These are phyloP conservation scores for Gymnopilus junonius DNA, from an alignment of 768 basidiomycete species.

Conservation along the genomic window DNA sequence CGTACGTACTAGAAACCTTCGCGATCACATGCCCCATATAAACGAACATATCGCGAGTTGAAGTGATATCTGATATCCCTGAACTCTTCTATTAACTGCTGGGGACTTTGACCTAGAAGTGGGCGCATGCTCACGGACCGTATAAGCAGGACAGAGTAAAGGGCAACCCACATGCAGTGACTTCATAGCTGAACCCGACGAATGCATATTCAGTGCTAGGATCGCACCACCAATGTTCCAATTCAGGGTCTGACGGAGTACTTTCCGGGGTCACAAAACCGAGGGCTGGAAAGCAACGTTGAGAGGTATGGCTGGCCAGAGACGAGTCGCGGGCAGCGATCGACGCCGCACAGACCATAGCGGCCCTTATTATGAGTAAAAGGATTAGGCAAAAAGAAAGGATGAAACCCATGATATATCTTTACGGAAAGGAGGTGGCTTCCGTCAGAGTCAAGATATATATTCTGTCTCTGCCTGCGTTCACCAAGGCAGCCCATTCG, in stretches of 20 bases:
- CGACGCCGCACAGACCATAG: not conserved
- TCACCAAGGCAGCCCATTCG: not conserved
- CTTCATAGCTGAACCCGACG: slow-evolving; percentile 78
- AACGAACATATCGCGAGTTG: slow-evolving; percentile 66
- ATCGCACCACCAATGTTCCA: slow-evolving; percentile 69
- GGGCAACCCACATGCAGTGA: slow-evolving; percentile 57
- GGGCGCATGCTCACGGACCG: not conserved
- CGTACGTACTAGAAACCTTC: slow-evolving; percentile 48
- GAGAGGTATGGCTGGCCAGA: slow-evolving; percentile 5
- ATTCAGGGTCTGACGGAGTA: slow-evolving; percentile 40
- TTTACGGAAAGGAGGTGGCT: not conserved
- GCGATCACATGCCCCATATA: slow-evolving; percentile 53
- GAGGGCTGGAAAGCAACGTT: slow-evolving; percentile 43
- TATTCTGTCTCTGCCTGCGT: not conserved
- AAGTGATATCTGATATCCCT: slow-evolving; percentile 61
- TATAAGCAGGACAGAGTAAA: not conserved
- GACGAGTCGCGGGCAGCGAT: not conserved
- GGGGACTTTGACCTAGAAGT: slow-evolving; percentile 59
- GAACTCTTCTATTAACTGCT: slow-evolving; percentile 58
- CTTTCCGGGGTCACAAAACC: slow-evolving; percentile 59
- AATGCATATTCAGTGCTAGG: slow-evolving; percentile 71
- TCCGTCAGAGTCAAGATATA: not conserved
- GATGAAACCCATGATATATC: not conserved
- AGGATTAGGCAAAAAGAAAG: not conserved
- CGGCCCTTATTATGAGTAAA: not conserved